Evolutionary conservation across 1,139 yeast species (phyloP), one percentile per base, ranked within the genome.

Genomic region (Nakaseomyces nivariensis): DNA sequence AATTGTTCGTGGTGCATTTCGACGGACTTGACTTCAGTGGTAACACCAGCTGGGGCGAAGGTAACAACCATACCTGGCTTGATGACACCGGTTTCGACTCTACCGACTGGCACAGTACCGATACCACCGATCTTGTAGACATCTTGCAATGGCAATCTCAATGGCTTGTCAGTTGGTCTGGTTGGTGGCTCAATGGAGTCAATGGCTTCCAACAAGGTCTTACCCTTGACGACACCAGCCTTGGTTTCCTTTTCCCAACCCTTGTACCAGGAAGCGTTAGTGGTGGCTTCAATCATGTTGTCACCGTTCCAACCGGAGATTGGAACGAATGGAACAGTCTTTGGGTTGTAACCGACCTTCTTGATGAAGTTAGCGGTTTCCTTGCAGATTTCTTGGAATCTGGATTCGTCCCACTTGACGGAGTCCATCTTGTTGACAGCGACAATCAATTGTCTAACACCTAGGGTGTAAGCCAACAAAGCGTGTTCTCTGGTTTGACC

Each of bases 401-500:
- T 83, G 68, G 74, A 68, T 77, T 85, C 82, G 69, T 81, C 79
- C 92, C 92, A 84, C 73, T 83, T 80, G 70, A 83, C 88, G 68
- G 92, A 81, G 80, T 85, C 94, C 94, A 85, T 85, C 88, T 85
- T 85, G 90, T 85, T 85, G 78, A 85, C 81, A 67, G 92, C 94
- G 56, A 92, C 96, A 59, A 92, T 76, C 63, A 92, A 78, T 70
- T 83, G 85, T 75, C 87, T 89, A 54, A 92, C 96, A 73, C 98
- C 98, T 72, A 92, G 96, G 53, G 97, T 92, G 78, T 87, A 92
- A 59, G 98, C 97, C 69, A 92, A 78, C 58, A 92, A 77, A 44
- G 98, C 98, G 69, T 92, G 98, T 76, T 92, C 98, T 74, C 97
- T 84, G 56, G 98, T 90, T 74, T 92, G 97, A 59, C 98, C 98